These are phyloP conservation scores for Nigrospora osmanthi DNA, from an alignment of 2,329 filamentous ascomycete species.

Conservation along the genomic window DNA sequence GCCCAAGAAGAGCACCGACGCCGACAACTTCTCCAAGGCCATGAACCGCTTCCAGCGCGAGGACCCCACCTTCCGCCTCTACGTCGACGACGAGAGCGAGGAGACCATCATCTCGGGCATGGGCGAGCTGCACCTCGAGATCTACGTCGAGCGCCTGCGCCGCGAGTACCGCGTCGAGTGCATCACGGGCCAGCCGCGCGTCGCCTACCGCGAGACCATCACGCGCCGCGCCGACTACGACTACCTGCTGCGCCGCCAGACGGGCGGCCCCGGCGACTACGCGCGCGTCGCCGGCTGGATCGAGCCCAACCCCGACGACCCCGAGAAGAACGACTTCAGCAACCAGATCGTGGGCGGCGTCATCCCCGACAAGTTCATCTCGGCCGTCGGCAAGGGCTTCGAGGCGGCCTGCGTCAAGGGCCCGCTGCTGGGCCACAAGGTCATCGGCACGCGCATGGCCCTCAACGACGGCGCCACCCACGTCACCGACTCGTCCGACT, in stretches of 20 bases:
- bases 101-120: slow-evolving; percentile 98
- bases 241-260: slow-evolving; percentile 90
- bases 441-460: slow-evolving; percentile 84
- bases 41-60: slow-evolving; percentile 99
- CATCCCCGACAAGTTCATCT: slow-evolving; percentile 93
- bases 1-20: slow-evolving; percentile 87
- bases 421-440: slow-evolving; percentile 84
- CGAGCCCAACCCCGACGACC: slow-evolving; percentile 64
- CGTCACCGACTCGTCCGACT: slow-evolving; percentile 95
- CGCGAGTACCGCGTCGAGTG: slow-evolving; percentile 97
- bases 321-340: slow-evolving; percentile 76
- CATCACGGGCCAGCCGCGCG: slow-evolving; percentile 90
- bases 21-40: slow-evolving; percentile 92
- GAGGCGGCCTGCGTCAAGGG: slow-evolving; percentile 74
- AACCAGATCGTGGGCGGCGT: slow-evolving; percentile 80
- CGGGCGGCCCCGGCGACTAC: slow-evolving; percentile 90
- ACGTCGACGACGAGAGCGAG: slow-evolving; percentile 84
- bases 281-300: slow-evolving; percentile 88
- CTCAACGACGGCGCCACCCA: slow-evolving; percentile 95
- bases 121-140: slow-evolving; percentile 94
- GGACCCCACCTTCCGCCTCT: slow-evolving; percentile 93
- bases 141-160: slow-evolving; percentile 94
- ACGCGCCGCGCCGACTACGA: slow-evolving; percentile 76
- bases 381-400: slow-evolving; percentile 94
- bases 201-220: slow-evolving; percentile 94